These are phyloP conservation scores for Tolypocladium amazonense DNA, from an alignment of 2,329 filamentous ascomycete genomes.

Conservation along the genomic window DNA sequence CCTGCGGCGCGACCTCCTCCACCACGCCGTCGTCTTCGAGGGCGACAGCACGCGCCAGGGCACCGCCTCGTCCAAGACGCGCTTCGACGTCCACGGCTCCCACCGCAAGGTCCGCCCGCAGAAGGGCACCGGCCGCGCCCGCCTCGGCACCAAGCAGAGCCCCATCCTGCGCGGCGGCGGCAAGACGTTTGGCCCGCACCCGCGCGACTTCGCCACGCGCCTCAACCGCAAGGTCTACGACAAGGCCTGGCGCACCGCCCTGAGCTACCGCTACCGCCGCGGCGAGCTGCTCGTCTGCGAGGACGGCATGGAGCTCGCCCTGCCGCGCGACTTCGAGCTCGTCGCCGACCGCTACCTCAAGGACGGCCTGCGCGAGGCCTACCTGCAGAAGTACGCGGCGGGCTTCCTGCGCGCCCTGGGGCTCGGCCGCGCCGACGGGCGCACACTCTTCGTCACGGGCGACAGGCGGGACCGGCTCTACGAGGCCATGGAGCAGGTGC, in stretches of 20 bases:
- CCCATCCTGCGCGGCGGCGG: conserved; percentile 79
- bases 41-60: conserved; percentile 81
- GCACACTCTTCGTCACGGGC: conserved; percentile 66
- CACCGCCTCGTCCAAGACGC: conserved; percentile 72
- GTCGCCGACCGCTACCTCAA: conserved; percentile 29
- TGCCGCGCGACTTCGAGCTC: conserved; percentile 40
- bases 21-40: conserved; percentile 86
- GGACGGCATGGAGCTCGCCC: conserved; percentile 58
- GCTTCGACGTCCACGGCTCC: conserved; percentile 75
- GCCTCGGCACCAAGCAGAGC: conserved; percentile 69
- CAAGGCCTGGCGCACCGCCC: conserved; percentile 84
- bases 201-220: conserved; percentile 77
- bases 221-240: conserved; percentile 89
- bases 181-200: conserved; percentile 81
- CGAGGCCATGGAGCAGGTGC: conserved; percentile 52
- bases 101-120: conserved; percentile 73
- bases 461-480: conserved; percentile 52
- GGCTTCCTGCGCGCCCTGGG: conserved; percentile 61
- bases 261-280: conserved; percentile 80
- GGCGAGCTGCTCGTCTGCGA: conserved; percentile 83
- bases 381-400: conserved; percentile 50
- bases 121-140: conserved; percentile 75
- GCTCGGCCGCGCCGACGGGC: conserved; percentile 56
- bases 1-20: conserved; percentile 80
- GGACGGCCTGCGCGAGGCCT: conserved; percentile 41